Evolutionary conservation across 306 rosid species (phyloP).

Genomic region (Prunus fruticosa): DNA sequence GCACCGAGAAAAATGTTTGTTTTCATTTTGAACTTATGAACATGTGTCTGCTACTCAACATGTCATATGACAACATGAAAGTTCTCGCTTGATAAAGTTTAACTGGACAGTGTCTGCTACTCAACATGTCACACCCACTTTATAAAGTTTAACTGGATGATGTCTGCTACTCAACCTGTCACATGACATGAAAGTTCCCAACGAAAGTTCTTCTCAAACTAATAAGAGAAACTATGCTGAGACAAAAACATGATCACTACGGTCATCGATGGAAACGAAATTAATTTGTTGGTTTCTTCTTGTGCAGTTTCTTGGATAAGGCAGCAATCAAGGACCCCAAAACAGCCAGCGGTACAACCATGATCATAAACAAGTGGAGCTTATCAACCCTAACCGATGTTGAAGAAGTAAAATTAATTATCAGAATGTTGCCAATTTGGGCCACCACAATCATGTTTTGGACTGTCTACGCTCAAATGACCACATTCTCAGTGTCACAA

Average conservation of each 20-base stretch:
- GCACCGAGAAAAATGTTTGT: too few relatives aligned
- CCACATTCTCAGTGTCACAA: constrained; percentile 85
- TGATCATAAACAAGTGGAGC: constrained; percentile 47
- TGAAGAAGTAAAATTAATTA: constrained; percentile 69
- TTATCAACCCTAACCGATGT: constrained; percentile 71
- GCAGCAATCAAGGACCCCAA: constrained; percentile 56
- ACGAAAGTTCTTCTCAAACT: not conserved
- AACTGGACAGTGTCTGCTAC: too few relatives aligned
- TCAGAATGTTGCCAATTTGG: constrained; percentile 87
- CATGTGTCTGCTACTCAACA: too few relatives aligned
- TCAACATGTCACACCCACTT: too few relatives aligned
- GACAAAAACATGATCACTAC: not conserved
- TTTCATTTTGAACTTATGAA: too few relatives aligned
- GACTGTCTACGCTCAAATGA: constrained; percentile 84
- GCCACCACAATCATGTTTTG: constrained; percentile 84
- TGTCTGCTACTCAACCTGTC: not conserved
- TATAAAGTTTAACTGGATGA: too few relatives aligned
- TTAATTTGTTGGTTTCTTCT: not conserved
- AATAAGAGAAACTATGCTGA: too few relatives aligned
- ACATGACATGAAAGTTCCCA: too few relatives aligned
- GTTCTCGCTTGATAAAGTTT: too few relatives aligned
- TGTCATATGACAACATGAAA: too few relatives aligned
- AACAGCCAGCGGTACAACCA: not conserved
- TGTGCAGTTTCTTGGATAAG: constrained; percentile 72
- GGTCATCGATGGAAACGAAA: not conserved